Evolutionary conservation across 306 rosid genomes (phyloP), one percentile per base, ranked within the genome.

Genomic region (Acacia confusa): DNA sequence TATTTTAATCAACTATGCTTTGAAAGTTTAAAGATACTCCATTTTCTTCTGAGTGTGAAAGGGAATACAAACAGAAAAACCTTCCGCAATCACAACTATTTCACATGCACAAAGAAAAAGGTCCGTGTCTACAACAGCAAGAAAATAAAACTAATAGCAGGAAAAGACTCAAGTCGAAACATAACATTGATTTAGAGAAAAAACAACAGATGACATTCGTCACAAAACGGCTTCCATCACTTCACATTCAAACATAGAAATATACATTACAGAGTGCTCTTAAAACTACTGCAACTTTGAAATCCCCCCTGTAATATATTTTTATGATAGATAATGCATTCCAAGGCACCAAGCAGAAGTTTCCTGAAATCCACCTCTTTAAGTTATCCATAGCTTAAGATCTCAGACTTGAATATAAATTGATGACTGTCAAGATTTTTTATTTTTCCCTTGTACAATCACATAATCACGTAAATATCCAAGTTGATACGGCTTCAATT

Each of bases 401-500:
- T 70, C 64, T 40, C 52, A 60, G 71, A 78, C 27, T 45, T 61
- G 7, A 32, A 53, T 47, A 64, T 41, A 52, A 70, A 67, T 75
- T 14, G 16, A 43, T 24, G 71, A 24, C 44, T 70, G 7, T 38
- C 22, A n/a, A 19, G 3, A 36, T 36, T 36, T 36, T 36, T 36
- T 36, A 2, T 22, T 67, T 60, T 67, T 73, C 68, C 64, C 48
- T 28, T 74, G 11, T 58, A 22, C 32, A 24, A 24, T 55, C 30
- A 61, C 67, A 22, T 65, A 20, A 70, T 68, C 55, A 25, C 2
- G 44, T 30, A 40, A 22, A 52, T 70, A 75, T 68, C 61, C 53
- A 70, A 71, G 19, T 64, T 57, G 50, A 82, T 77, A 34, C 32
- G 25, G 40, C 64, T 71, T 60, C 74, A 43, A 64, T 8, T 16